Evolutionary conservation across 208 protist genomes (phyloP), one percentile per base, ranked within the genome.

Genomic region (Trypanosoma rangeli): DNA sequence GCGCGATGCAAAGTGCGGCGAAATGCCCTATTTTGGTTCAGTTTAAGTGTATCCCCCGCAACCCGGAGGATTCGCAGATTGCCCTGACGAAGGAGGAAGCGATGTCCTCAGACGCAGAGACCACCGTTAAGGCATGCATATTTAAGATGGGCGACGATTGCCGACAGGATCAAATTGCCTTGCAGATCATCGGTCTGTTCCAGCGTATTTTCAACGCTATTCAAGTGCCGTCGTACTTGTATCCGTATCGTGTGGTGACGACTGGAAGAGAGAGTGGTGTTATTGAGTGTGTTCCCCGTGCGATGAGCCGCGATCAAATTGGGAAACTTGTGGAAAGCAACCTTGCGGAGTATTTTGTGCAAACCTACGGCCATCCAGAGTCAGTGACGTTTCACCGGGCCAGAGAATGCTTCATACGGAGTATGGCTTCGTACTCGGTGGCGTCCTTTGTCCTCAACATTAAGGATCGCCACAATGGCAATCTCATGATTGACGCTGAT

Each of bases 61-160:
- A 62, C 10, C 5, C 39, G 24, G 81, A 86, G 49, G 86, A 92
- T 66, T 82, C 56, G 33, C 73, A 76, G 28, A n/a, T 44, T 16
- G 44, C 59, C 9, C 52, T 44, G 26, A 42, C 22, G 31, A 63
- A 44, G 5, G 37, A 48, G 22, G 37, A 50, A 46, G 16, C 3
- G 29, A 37, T 5, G 37, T 31, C 22, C n/a, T 12, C 50, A 46
- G 26, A 61, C n/a, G 9, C 4, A 15, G 49, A 67, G 52, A 31
- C 57, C 31, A 63, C 90, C 18, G 72, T 89, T 29, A 93, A 92
- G 69, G 77, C 90, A 64, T 95, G 93, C 76, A 98, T 98, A 58
- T 98, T 97, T 78, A 98, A 98, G 84, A 93, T 95, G 83, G 94
- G 95, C 22, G 97, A 98, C 81, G 97, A 98, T 82, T 96, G 92